Evolutionary conservation across 345 rosid species (phyloP), one percentile per base, ranked within the genome.

Genomic region (Euphorbia peplus): DNA sequence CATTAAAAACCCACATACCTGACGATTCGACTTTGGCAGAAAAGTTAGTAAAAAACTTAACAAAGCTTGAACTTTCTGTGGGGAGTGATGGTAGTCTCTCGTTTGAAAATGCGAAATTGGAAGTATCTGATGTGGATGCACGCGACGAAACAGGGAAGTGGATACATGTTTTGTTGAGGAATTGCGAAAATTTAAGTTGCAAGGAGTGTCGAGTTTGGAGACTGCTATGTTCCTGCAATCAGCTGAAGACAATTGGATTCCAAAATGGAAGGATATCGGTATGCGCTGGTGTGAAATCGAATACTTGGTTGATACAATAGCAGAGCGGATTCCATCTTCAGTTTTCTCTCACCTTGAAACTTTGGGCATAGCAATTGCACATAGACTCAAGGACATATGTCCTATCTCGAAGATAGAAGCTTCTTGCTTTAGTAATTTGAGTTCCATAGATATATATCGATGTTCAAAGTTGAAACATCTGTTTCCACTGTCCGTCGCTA

Each of bases 1-100:
- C 16, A 21, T 0, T 73, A 75, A 0, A 16, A 0, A 3, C 80
- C 53, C 73, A 60, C 47, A 10, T 71, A 2, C 46, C 70, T 1
- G 55, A 30, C 22, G 67, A 8, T 76, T 44, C 50, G 14, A 44
- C 2, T 44, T 44, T 44, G 16, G 50, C 16, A 44, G 50, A 44
- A 44, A 44, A 44, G 66, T 26, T 25, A 3, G 60, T 56, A 14
- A 14, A 10, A 4, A 60, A 35, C 16, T 7, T 60, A 0, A 19
- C 0, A 19, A 60, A 47, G 19, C 37, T 60, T 19, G 3, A 37
- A 0, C 4, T 60, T 3, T 26, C 0, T 21, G 10, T 37, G 0
- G 47, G 64, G 3, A 0, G 0, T n/a, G 1, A 0, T 4, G 12
- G 50, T 1, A 12, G 11, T 1, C 0, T 7, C 10, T 54, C 26